Conservation (phyloP, 1,284 basidiomycete genomes). For the Moniliella sp. region DNA sequence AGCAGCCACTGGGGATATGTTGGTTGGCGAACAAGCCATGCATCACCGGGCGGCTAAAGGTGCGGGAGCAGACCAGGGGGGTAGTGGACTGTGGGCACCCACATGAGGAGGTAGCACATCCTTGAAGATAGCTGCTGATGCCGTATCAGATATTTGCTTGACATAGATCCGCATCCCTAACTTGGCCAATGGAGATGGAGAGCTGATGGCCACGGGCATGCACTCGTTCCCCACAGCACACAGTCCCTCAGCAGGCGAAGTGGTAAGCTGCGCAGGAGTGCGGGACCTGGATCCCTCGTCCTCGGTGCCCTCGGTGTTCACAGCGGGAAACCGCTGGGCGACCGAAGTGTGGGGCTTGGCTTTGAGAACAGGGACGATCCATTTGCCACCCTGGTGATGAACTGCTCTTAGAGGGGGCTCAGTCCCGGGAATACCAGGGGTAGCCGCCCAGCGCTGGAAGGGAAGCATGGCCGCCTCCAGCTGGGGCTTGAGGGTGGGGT, state of each 20-base stretch:
- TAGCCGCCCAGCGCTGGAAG: no score
- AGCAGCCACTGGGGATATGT: conserved; percentile 32
- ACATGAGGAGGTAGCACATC: conserved; percentile 13
- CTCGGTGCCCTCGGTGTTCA: no score
- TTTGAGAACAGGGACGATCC: no score
- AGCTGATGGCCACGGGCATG: conserved; percentile 14
- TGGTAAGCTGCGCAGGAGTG: no score
- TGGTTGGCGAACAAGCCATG: conserved; percentile 35
- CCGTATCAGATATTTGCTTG: conserved; percentile 23
- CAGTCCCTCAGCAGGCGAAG: no score
- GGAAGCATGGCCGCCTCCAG: no score
- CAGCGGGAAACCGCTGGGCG: no score
- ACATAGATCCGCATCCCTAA: conserved; percentile 13
- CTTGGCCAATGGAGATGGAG: conserved; percentile 8
- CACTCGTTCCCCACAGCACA: conserved; percentile 18
- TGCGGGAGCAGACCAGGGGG: conserved; percentile 34
- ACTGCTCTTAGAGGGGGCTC: no score
- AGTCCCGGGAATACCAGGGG: no score
- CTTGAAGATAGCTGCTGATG: conserved; percentile 18
- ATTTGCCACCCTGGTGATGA: no score
- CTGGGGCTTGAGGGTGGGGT: conserved; percentile 1
- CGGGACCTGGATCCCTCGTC: no score
- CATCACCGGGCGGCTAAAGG: conserved; percentile 34
- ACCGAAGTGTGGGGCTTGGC: no score
- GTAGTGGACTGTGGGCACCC: conserved; percentile 13